Evolutionary conservation across 805 yeast genomes (phyloP).

Genomic region (Torulaspora gathmanii): DNA sequence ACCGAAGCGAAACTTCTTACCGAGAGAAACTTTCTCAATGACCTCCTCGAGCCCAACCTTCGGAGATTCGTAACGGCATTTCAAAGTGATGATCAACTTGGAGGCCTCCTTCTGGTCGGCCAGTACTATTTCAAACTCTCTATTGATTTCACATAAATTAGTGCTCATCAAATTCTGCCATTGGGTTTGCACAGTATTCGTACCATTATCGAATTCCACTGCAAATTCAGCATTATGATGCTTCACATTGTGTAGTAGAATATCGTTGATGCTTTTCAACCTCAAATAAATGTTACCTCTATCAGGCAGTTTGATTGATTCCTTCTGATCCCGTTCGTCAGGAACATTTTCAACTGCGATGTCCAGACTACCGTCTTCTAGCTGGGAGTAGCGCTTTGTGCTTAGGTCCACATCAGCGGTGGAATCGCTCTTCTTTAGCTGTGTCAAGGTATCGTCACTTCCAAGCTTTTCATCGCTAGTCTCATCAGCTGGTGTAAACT

Average conservation of each 20-base stretch:
- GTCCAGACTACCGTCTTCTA: too few species aligned
- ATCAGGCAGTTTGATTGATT: constrained; percentile 14
- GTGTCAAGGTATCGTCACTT: neutral
- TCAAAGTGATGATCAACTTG: constrained; percentile 68
- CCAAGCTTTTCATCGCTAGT: neutral
- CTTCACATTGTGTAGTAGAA: constrained; percentile 45
- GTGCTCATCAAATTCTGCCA: constrained; percentile 35
- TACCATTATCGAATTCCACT: constrained; percentile 67
- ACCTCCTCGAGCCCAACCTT: constrained; percentile 50
- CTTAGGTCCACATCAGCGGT: neutral
- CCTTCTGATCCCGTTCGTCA: neutral
- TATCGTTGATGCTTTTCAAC: constrained; percentile 43
- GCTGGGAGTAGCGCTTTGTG: too few species aligned
- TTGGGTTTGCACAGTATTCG: constrained; percentile 68
- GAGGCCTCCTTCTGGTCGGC: constrained; percentile 35
- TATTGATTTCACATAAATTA: constrained; percentile 42
- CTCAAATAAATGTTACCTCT: constrained; percentile 52
- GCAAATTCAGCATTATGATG: constrained; percentile 47
- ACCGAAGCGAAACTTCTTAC: constrained; percentile 28
- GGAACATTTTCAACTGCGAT: neutral
- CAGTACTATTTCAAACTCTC: constrained; percentile 67
- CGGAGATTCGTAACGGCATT: constrained; percentile 50
- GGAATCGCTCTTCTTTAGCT: neutral
- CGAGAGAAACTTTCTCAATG: constrained; percentile 49
- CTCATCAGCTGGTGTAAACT: constrained; percentile 1